Base-by-base conservation (phyloP, 1,139 yeast genomes). In the Candida anutae region DNA sequence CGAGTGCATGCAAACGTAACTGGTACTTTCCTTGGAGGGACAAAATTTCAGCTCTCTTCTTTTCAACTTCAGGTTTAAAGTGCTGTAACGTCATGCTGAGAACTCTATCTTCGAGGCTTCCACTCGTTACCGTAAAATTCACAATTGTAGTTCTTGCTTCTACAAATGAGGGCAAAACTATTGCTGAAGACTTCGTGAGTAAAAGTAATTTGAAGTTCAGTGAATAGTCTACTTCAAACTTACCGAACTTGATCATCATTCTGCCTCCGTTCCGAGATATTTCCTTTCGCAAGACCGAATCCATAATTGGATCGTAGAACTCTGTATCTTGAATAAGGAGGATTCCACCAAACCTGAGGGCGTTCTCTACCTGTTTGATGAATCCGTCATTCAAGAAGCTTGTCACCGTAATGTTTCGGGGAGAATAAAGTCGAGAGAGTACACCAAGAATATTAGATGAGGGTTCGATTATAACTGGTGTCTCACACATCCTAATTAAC, bases 261-360 rank as follows among this genome's bases (percentile, higher is more conserved):
- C 95, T 61, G 0, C 94, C 94, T 4, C 95, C 95, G 23, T 78
- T 65, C 19, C 66, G 60, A 24, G 65, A 68, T 22, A 74, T 63
- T 35, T 84, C 94, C 25, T 61, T 59, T 29, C 75, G 64, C 25
- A 90, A 53, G 2, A 88, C 51, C 0, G 79, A 63, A 33, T 73
- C 73, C 14, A 88, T 46, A 9, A 82, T 55, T 0, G 96, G 94
- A 48, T 88, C 90, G 45, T 73, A 75, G 40, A 68, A 59, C 45
- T 88, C 96, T 3, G 88, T 85, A 51, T 88, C 93, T 40, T 74
- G 75, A 17, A 88, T 67, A 9, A 88, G 47, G 6, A 88, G 58
- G 0, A 70, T 46, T 4, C 85, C 87, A 6, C 98, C 97, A 60
- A 88, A 88, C 35, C 93, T 61, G 16, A 88, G 50, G 0, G 94